These are phyloP conservation scores for Groenewaldozyma sp. DNA, from an alignment of 1,139 yeast genomes.

Conservation along the genomic window DNA sequence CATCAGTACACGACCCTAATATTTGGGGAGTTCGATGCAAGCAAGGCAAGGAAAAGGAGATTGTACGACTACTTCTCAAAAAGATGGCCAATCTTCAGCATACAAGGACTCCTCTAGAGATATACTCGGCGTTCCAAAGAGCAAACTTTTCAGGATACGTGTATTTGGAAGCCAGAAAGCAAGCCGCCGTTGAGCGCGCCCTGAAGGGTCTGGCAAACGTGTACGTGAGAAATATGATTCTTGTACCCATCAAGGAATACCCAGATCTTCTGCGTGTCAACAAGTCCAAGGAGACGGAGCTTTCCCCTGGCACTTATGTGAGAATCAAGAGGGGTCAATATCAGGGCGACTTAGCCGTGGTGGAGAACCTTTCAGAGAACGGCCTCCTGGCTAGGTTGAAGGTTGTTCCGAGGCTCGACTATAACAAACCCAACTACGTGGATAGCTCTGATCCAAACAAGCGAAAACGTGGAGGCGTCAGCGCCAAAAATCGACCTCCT, in stretches of 20 bases:
- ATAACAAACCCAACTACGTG: conserved; percentile 58
- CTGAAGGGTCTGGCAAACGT: conserved; percentile 84
- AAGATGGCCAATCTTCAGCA: conserved; percentile 64
- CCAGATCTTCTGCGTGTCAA: conserved; percentile 89
- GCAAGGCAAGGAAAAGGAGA: conserved; percentile 86
- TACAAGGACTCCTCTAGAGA: conserved; percentile 54
- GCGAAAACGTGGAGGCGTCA: conserved; percentile 39
- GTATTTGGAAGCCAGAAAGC: conserved; percentile 88
- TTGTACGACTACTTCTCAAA: conserved; percentile 75
- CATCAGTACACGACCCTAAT: conserved; percentile 93
- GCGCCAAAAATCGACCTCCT: conserved; percentile 60
- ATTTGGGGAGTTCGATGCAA: conserved; percentile 94
- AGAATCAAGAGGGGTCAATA: conserved; percentile 86
- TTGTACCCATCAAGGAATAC: conserved; percentile 93
- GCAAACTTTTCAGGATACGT: conserved; percentile 87
- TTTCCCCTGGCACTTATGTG: conserved; percentile 87
- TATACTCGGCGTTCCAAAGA: conserved; percentile 89
- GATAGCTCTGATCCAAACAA: conserved; percentile 40
- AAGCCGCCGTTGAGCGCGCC: conserved; percentile 86
- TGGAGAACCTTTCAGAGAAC: conserved; percentile 86
- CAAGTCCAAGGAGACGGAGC: conserved; percentile 76
- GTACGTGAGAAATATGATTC: conserved; percentile 55
- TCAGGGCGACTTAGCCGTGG: conserved; percentile 87
- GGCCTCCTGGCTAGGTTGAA: conserved; percentile 90
- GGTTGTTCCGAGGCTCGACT: conserved; percentile 87